phyloP scores from a whole-genome alignment of 2,329 filamentous ascomycete genomes.

The Didymosphaeria variabile region DNA sequence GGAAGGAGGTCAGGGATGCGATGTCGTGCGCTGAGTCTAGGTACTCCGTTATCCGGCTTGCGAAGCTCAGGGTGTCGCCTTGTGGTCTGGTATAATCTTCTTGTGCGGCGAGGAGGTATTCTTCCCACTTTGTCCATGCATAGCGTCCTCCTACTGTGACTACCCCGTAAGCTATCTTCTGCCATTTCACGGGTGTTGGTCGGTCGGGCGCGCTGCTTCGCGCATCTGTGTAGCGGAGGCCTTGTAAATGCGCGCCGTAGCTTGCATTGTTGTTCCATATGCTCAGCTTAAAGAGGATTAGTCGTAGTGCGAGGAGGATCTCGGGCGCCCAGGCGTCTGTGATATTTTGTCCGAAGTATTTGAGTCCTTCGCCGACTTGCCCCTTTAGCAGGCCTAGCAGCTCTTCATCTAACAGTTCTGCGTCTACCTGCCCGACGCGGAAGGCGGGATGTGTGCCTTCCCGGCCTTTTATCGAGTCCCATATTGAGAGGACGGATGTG shows the following conservation, averaged over 20 bases:
- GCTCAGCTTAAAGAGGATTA: conserved; percentile 89
- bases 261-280: conserved; percentile 97
- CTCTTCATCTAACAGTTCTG: conserved; percentile 93
- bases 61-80: conserved; percentile 59
- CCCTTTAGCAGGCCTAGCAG: conserved; percentile 83
- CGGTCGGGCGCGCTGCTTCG: conserved; percentile 64
- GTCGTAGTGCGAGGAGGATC: conserved; percentile 79
- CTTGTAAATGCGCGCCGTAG: conserved; percentile 92
- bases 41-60: conserved; percentile 75
- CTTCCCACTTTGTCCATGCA: conserved; percentile 90
- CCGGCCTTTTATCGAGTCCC: conserved; percentile 76
- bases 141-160: conserved; percentile 89
- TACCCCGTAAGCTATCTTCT: conserved; percentile 85
- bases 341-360: conserved; percentile 80
- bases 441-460: conserved; percentile 86
- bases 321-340: conserved; percentile 89
- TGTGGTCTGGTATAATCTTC: conserved; percentile 72
- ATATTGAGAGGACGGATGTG: conserved; percentile 61
- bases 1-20: conserved; percentile 83
- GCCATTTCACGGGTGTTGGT: conserved; percentile 76
- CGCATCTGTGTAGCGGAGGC: conserved; percentile 88
- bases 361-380: conserved; percentile 87
- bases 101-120: conserved; percentile 79
- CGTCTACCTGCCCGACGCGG: conserved; percentile 94
- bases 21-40: conserved; percentile 79